Percentiles rank a stretch among this genome's conserved stretches.
phyloP scores from a whole-genome alignment of 352 stramenopile species.

The Globisporangium cederbergense region DNA sequence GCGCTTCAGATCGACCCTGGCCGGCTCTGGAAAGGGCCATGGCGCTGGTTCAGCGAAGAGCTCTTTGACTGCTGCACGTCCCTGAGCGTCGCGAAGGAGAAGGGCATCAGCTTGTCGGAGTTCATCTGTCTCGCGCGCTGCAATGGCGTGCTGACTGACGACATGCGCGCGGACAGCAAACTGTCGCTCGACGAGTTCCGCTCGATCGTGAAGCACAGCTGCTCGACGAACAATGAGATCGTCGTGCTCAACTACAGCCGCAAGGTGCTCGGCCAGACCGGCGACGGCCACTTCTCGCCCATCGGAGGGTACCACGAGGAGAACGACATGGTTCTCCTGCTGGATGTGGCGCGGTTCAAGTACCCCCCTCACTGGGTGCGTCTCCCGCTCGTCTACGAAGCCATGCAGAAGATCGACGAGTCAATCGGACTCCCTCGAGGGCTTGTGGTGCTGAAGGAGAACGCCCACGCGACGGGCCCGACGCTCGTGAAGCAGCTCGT shows the following conservation, averaged over 20 bases:
- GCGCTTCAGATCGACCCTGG: constrained; percentile 71
- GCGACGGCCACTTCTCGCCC: constrained; percentile 95
- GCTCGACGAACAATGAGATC: constrained; percentile 66
- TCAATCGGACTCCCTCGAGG: constrained; percentile 40
- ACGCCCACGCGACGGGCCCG: constrained; percentile 33
- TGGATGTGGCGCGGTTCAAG: constrained; percentile 96
- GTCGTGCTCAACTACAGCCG: constrained; percentile 94
- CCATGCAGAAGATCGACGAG: constrained; percentile 48
- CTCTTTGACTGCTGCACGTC: constrained; percentile 79
- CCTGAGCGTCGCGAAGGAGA: constrained; percentile 68
- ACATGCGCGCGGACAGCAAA: constrained; percentile 37
- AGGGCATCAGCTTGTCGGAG: constrained; percentile 66
- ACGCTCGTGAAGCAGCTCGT: constrained; percentile 46
- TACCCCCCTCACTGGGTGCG: constrained; percentile 90
- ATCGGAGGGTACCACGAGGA: constrained; percentile 92
- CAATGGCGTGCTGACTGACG: constrained; percentile 57
- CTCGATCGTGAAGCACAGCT: constrained; percentile 73
- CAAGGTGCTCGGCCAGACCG: constrained; percentile 91
- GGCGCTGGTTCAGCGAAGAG: constrained; percentile 82
- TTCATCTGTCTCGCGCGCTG: constrained; percentile 68
- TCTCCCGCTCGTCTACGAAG: constrained; percentile 42
- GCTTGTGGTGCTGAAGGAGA: constrained; percentile 41
- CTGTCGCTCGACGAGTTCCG: constrained; percentile 57
- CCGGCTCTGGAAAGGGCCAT: constrained; percentile 70
- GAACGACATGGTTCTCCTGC: constrained; percentile 91